Evolutionary conservation across 2,329 filamentous ascomycete species (phyloP).

Genomic region (Cadophora luteo-olivacea): DNA sequence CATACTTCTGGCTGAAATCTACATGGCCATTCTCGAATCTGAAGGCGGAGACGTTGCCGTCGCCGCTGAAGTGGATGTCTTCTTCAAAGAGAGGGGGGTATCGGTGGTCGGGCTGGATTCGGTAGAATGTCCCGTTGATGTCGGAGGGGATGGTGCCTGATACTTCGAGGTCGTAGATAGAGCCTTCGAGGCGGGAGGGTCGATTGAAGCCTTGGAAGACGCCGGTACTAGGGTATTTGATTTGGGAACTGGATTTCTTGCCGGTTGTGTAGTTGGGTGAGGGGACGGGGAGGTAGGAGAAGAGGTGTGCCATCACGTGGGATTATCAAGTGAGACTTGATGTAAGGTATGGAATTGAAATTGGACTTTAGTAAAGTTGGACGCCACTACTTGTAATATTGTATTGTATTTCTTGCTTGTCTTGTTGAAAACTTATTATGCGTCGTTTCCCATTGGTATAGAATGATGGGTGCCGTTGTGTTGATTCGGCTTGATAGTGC

Average conservation of each 20-base stretch:
- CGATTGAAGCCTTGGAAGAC: conserved; percentile 50
- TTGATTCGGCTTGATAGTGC: conserved; percentile 7
- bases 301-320: conserved; percentile 35
- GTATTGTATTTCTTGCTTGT: too few species aligned
- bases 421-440: neutral
- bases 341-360: neutral
- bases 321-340: neutral
- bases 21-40: conserved; percentile 42
- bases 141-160: conserved; percentile 49
- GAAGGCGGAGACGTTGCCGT: conserved; percentile 45
- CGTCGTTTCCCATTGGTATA: neutral
- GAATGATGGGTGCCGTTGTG: neutral
- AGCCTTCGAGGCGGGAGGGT: conserved; percentile 49
- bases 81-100: conserved; percentile 62
- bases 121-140: conserved; percentile 53
- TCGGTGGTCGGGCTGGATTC: conserved; percentile 52
- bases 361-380: neutral
- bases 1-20: conserved; percentile 44
- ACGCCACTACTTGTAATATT: neutral
- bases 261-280: conserved; percentile 32
- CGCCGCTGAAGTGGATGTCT: conserved; percentile 50
- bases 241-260: conserved; percentile 29
- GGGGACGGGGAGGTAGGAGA: conserved; percentile 27
- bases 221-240: conserved; percentile 31
- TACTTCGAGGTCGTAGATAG: conserved; percentile 49